phyloP scores from a whole-genome alignment of 1,139 yeast species.

The Debaryomycetaceae sp. region DNA sequence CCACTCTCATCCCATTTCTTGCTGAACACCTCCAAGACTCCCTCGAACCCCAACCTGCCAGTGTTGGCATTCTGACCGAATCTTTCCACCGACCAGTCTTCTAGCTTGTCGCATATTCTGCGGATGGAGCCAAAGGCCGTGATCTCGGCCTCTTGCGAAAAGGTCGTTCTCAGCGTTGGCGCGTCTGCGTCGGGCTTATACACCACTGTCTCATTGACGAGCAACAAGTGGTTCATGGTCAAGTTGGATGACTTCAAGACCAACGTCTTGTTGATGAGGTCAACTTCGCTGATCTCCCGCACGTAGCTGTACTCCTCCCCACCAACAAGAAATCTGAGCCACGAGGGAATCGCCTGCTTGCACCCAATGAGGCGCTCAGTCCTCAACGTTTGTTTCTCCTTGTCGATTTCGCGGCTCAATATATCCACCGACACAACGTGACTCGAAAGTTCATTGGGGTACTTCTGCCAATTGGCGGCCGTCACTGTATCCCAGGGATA shows the following conservation, averaged over 20 bases:
- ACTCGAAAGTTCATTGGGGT: constrained; percentile 86
- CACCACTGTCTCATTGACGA: constrained; percentile 80
- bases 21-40: constrained; percentile 57
- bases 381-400: constrained; percentile 51
- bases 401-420: constrained; percentile 63
- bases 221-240: constrained; percentile 72
- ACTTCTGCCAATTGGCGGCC: constrained; percentile 95
- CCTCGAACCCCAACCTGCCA: constrained; percentile 82
- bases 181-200: constrained; percentile 64
- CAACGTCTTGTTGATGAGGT: constrained; percentile 58
- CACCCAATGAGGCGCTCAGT: constrained; percentile 90
- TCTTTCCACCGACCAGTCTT: constrained; percentile 87
- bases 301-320: constrained; percentile 73
- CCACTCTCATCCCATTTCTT: constrained; percentile 49
- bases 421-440: constrained; percentile 97
- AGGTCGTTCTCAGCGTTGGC: constrained; percentile 51
- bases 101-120: constrained; percentile 73
- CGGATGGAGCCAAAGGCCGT: constrained; percentile 76
- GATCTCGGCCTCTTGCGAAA: constrained; percentile 81
- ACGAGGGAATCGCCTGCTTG: constrained; percentile 78
- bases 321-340: constrained; percentile 76
- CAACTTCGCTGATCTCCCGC: constrained; percentile 85
- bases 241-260: constrained; percentile 83
- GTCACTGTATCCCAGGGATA: constrained; percentile 95
- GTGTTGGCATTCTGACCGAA: constrained; percentile 81